A percentile compares a stretch with the other conserved stretches of the same genome.
Evolutionary conservation across 2,329 filamentous ascomycete genomes (phyloP).

Genomic region (Microdochium trichocladiopsis): DNA sequence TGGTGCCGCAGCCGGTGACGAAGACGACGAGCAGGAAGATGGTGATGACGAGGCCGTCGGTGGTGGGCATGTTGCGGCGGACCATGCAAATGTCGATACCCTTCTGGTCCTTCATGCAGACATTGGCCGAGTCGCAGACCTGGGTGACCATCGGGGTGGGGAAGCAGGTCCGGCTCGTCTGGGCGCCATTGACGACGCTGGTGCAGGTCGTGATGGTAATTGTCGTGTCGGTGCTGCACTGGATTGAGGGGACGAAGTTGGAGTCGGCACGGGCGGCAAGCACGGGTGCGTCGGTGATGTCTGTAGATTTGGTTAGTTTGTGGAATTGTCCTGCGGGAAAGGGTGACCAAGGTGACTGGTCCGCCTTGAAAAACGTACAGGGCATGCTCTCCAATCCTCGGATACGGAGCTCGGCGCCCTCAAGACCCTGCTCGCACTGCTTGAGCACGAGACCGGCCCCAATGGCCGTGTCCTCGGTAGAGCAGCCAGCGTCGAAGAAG

Average conservation of each 20-base stretch:
- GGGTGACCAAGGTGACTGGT: too few species aligned
- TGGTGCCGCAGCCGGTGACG: not conserved
- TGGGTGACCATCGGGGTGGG: not conserved
- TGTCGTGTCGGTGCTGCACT: not conserved
- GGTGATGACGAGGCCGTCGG: not conserved
- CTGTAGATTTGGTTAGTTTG: too few species aligned
- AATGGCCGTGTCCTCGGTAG: not conserved
- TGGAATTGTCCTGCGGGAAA: too few species aligned
- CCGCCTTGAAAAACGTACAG: not conserved
- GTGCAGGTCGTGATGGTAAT: not conserved
- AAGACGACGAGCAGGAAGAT: not conserved
- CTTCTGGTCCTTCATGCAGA: not conserved
- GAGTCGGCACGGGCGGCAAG: not conserved
- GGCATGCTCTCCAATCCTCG: not conserved
- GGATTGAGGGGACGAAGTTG: not conserved
- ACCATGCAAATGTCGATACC: not conserved
- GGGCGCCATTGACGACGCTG: not conserved
- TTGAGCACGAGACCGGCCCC: not conserved
- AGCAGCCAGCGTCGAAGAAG: not conserved
- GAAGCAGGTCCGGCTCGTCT: not conserved
- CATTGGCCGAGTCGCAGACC: not conserved
- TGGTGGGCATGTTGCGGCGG: not conserved
- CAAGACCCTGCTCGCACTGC: not conserved
- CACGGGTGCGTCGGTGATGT: not conserved
- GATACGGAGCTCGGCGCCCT: not conserved